Conservation (phyloP, 371 early-diverging fungal genomes). For the Smittium culicis region DNA sequence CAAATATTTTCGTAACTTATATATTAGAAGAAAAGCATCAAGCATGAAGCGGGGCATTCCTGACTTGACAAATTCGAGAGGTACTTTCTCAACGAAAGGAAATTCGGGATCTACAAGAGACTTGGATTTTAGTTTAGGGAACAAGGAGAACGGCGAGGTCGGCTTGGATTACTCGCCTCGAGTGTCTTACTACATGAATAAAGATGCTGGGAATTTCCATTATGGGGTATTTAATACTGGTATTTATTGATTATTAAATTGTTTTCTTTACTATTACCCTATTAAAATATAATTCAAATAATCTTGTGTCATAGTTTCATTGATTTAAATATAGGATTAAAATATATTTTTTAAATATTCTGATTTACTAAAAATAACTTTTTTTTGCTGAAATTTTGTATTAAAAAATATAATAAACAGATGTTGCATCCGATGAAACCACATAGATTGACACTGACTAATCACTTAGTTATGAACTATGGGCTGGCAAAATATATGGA, state of each 20-base stretch:
- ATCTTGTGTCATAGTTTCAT: no score
- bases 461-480: slow-evolving; percentile 77
- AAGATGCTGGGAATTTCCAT: slow-evolving; percentile 77
- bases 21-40: no score
- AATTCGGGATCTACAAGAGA: not conserved
- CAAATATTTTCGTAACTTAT: no score
- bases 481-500: slow-evolving; percentile 77
- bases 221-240: slow-evolving; percentile 66
- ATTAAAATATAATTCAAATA: no score
- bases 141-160: not conserved
- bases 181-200: slow-evolving; percentile 77
- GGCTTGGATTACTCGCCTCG: slow-evolving; percentile 32
- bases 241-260: no score
- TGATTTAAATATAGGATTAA: no score
- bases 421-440: slow-evolving; percentile 95
- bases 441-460: slow-evolving; percentile 78
- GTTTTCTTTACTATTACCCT: no score
- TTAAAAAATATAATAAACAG: no score
- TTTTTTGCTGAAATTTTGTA: no score
- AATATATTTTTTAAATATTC: no score
- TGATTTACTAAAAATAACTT: no score
- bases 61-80: not conserved
- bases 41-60: not conserved
- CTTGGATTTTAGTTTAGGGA: slow-evolving; percentile 1
- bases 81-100: slow-evolving; percentile 6